A percentile compares a stretch with the other conserved stretches of the same genome.
phyloP scores from a whole-genome alignment of 495 filamentous ascomycete species.

The Cladorrhinum samala region DNA sequence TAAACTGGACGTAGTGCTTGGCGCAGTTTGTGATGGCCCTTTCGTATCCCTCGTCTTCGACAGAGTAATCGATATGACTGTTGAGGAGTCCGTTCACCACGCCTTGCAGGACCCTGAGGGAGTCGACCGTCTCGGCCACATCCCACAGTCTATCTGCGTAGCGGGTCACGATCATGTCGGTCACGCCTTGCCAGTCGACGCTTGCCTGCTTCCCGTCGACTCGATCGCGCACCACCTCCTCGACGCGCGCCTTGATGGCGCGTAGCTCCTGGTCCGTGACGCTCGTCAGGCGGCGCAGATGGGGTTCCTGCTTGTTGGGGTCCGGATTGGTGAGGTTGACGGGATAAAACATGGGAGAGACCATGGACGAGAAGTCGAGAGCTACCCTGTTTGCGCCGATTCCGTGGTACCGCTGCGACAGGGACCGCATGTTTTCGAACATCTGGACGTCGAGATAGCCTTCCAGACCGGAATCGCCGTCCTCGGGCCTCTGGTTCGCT shows the following conservation, averaged over 20 bases:
- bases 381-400: constrained; percentile 48
- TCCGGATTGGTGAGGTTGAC: constrained; percentile 50
- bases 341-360: constrained; percentile 51
- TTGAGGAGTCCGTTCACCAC: constrained; percentile 43
- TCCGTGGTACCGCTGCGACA: constrained; percentile 51
- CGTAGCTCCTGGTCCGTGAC: constrained; percentile 32
- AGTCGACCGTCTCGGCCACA: constrained; percentile 33
- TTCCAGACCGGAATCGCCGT: background rate
- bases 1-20: constrained; percentile 35
- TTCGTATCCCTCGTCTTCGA: constrained; percentile 35
- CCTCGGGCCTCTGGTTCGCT: constrained; percentile 9
- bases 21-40: constrained; percentile 44
- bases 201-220: constrained; percentile 9
- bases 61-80: constrained; percentile 43
- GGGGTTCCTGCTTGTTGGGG: constrained; percentile 16
- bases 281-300: constrained; percentile 44
- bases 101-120: constrained; percentile 29
- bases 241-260: constrained; percentile 38
- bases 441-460: background rate
- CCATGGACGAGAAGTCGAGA: constrained; percentile 58
- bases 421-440: constrained; percentile 36
- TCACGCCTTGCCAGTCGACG: constrained; percentile 55
- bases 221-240: constrained; percentile 28
- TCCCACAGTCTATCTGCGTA: constrained; percentile 49
- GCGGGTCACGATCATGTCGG: constrained; percentile 55